Percentiles rank a stretch among this genome's conserved stretches.
Evolutionary conservation across 2,329 filamentous ascomycete species (phyloP).

Genomic region (Cercospora brassicicola): DNA sequence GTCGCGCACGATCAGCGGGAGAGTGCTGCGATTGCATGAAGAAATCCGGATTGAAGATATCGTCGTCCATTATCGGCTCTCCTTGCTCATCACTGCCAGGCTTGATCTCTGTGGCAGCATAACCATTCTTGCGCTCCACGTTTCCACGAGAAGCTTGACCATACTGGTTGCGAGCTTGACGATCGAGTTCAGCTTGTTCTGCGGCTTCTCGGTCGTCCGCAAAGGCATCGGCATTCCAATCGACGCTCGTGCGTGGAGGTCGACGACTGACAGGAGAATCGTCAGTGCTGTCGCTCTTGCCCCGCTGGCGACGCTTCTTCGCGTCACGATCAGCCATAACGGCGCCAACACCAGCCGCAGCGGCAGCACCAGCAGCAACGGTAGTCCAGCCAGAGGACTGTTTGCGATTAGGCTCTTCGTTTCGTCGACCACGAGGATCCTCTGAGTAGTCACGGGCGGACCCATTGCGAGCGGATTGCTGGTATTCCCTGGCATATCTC

Average conservation of each 20-base stretch:
- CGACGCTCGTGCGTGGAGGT: conserved; percentile 14
- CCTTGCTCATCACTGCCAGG: conserved; percentile 40
- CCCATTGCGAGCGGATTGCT: background rate
- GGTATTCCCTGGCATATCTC: conserved; percentile 18
- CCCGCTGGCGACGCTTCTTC: conserved; percentile 25
- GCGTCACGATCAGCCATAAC: conserved; percentile 32
- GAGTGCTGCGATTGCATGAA: conserved; percentile 44
- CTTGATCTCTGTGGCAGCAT: conserved; percentile 30
- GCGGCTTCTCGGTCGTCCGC: conserved; percentile 10
- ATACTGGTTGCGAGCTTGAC: conserved; percentile 21
- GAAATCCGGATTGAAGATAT: conserved; percentile 49
- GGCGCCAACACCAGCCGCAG: conserved; percentile 36
- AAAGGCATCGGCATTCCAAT: conserved; percentile 18
- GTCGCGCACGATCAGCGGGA: conserved; percentile 27
- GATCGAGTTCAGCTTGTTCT: conserved; percentile 16
- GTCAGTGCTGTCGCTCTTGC: conserved; percentile 21
- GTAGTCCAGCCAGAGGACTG: conserved; percentile 39
- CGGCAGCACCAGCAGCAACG: conserved; percentile 40
- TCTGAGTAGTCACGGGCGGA: conserved; percentile 1
- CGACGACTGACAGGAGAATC: conserved; percentile 16
- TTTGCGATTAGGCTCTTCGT: conserved; percentile 19
- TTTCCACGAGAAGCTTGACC: conserved; percentile 10
- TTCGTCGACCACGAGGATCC: conserved; percentile 13
- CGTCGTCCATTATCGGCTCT: conserved; percentile 46
- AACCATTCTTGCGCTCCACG: conserved; percentile 22